Evolutionary conservation across 139 green algal genomes (phyloP).

Genomic region (Gonium pectorale): DNA sequence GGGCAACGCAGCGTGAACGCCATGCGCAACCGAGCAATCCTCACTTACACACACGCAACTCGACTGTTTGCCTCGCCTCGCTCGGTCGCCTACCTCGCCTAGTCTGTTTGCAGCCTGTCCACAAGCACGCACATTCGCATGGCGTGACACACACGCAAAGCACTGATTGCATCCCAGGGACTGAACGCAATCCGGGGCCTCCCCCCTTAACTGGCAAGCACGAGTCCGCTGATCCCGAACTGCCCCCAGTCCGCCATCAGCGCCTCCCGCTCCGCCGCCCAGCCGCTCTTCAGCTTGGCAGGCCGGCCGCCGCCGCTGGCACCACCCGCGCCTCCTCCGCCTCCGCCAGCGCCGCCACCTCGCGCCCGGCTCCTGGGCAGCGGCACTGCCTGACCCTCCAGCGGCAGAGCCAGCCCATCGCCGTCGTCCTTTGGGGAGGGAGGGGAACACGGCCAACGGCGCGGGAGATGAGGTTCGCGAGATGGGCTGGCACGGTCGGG

Average conservation of each 20-base stretch:
- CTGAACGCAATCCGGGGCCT: not conserved
- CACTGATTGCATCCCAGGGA: too few relatives aligned
- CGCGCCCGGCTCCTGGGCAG: not conserved
- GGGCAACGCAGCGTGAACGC: too few relatives aligned
- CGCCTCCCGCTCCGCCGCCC: constrained; percentile 37
- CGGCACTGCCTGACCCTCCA: constrained; percentile 33
- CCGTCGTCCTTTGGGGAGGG: not conserved
- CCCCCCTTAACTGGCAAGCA: constrained; percentile 7
- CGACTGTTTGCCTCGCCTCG: too few relatives aligned
- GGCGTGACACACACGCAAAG: too few relatives aligned
- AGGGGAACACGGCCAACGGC: not conserved
- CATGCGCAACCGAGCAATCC: too few relatives aligned
- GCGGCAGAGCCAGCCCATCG: not conserved
- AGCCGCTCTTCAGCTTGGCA: constrained; percentile 37
- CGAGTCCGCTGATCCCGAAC: constrained; percentile 28
- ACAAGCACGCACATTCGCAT: too few relatives aligned
- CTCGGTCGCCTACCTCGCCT: too few relatives aligned
- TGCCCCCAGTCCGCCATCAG: constrained; percentile 40
- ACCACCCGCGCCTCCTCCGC: not conserved
- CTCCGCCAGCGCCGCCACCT: not conserved
- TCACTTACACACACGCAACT: too few relatives aligned
- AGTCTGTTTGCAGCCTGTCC: too few relatives aligned
- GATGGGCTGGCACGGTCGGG: too few relatives aligned
- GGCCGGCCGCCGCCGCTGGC: too few relatives aligned
- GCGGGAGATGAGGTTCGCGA: too few relatives aligned